Evolutionary conservation across 805 yeast species (phyloP).

Genomic region (Vanderwaltozyma polyspora): DNA sequence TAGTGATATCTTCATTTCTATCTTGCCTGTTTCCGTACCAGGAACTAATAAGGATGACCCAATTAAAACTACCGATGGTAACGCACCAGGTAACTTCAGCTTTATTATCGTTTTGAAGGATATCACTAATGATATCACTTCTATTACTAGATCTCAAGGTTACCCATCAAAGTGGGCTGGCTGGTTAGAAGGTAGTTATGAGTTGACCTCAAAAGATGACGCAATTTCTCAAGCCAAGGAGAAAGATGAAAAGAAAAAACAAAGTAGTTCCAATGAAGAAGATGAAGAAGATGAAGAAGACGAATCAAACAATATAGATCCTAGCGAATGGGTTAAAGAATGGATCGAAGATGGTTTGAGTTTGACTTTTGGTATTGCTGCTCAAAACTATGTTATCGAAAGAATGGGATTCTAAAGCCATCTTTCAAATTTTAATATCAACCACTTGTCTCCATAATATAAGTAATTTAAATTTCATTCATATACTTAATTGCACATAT

Average conservation of each 20-base stretch:
- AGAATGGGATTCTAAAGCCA: slow-evolving; percentile 42
- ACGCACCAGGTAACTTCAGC: slow-evolving; percentile 45
- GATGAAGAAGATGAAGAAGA: slow-evolving; percentile 22
- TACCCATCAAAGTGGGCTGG: slow-evolving; percentile 83
- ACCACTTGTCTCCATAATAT: too few species aligned
- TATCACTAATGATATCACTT: slow-evolving; percentile 61
- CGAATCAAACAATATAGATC: slow-evolving; percentile 44
- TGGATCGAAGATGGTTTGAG: slow-evolving; percentile 75
- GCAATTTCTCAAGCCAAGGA: slow-evolving; percentile 2
- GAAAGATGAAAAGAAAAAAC: slow-evolving; percentile 7
- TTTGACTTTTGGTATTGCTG: slow-evolving; percentile 71
- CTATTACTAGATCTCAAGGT: slow-evolving; percentile 74
- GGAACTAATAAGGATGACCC: slow-evolving; percentile 12
- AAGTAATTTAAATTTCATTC: too few species aligned
- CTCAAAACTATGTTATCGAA: slow-evolving; percentile 81
- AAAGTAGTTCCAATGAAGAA: slow-evolving; percentile 14
- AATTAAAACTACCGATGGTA: slow-evolving; percentile 29
- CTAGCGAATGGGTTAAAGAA: slow-evolving; percentile 70
- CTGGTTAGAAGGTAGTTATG: slow-evolving; percentile 53
- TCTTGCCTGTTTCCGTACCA: slow-evolving; percentile 44
- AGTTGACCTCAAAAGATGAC: slow-evolving; percentile 9
- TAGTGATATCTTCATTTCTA: slow-evolving; percentile 60
- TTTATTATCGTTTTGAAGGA: slow-evolving; percentile 73
- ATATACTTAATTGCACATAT: too few species aligned
- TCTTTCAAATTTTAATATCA: too few species aligned